phyloP scores from a whole-genome alignment of 2,329 filamentous ascomycete species.

The Seiridium cupressi region DNA sequence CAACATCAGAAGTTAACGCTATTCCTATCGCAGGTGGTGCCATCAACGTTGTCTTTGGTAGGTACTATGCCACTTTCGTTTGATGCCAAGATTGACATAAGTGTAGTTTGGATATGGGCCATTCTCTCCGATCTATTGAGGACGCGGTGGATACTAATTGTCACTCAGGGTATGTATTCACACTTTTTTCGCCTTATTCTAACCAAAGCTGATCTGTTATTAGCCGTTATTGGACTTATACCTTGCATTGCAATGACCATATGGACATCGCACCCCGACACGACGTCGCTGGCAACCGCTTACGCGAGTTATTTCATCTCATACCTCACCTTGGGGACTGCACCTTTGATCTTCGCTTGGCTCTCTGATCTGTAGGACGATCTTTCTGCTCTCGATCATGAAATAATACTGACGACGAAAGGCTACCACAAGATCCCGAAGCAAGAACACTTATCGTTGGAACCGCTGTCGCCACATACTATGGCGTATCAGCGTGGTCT shows the following conservation, averaged over 20 bases:
- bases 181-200: background rate
- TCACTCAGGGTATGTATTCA: constrained; percentile 35
- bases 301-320: constrained; percentile 53
- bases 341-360: constrained; percentile 52
- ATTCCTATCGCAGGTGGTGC: constrained; percentile 47
- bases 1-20: constrained; percentile 41
- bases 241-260: constrained; percentile 50
- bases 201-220: background rate
- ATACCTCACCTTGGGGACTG: constrained; percentile 45
- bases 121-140: constrained; percentile 47
- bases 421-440: constrained; percentile 46
- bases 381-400: background rate
- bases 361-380: constrained; percentile 40
- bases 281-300: constrained; percentile 41
- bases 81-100: background rate
- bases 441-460: constrained; percentile 47
- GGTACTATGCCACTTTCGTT: background rate
- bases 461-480: constrained; percentile 46
- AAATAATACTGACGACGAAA: background rate
- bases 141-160: constrained; percentile 49
- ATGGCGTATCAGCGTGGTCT: constrained; percentile 49
- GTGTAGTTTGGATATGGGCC: constrained; percentile 51
- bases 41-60: constrained; percentile 44
- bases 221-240: constrained; percentile 41
- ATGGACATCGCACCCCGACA: constrained; percentile 45